Percentiles rank a stretch among this genome's conserved stretches.
Conservation (phyloP, 306 rosid genomes). For the Vicia villosa region DNA sequence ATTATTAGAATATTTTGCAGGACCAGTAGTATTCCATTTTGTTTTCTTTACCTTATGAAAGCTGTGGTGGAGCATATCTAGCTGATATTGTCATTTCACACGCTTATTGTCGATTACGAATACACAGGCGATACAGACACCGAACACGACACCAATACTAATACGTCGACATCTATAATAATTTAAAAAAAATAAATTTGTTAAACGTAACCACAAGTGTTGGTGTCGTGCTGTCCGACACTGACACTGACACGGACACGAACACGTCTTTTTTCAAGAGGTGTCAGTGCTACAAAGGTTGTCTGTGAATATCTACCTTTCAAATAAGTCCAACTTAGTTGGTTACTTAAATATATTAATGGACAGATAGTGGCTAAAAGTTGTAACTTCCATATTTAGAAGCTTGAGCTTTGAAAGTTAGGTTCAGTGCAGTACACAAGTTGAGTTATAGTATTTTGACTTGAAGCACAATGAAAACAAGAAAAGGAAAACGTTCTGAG, state of each 20-base stretch:
- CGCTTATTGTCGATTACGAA: neutral
- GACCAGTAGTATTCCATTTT: slow-evolving; percentile 49
- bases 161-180: too few species aligned
- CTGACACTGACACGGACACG: too few species aligned
- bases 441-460: slow-evolving; percentile 37
- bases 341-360: too few species aligned
- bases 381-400: slow-evolving; percentile 53
- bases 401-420: slow-evolving; percentile 38
- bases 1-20: neutral
- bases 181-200: too few species aligned
- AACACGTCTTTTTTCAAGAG: too few species aligned
- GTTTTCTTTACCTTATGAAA: slow-evolving; percentile 41
- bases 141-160: too few species aligned
- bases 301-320: too few species aligned
- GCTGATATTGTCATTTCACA: slow-evolving; percentile 35
- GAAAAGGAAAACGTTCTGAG: slow-evolving; percentile 76
- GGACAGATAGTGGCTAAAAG: slow-evolving; percentile 30
- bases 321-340: neutral
- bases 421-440: slow-evolving; percentile 25
- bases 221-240: too few species aligned
- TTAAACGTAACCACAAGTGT: too few species aligned
- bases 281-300: too few species aligned
- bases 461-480: slow-evolving; percentile 57
- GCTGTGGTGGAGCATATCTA: slow-evolving; percentile 62
- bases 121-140: accelerated